Conservation (phyloP, 306 rosid genomes). For the Rubus parviflorus region DNA sequence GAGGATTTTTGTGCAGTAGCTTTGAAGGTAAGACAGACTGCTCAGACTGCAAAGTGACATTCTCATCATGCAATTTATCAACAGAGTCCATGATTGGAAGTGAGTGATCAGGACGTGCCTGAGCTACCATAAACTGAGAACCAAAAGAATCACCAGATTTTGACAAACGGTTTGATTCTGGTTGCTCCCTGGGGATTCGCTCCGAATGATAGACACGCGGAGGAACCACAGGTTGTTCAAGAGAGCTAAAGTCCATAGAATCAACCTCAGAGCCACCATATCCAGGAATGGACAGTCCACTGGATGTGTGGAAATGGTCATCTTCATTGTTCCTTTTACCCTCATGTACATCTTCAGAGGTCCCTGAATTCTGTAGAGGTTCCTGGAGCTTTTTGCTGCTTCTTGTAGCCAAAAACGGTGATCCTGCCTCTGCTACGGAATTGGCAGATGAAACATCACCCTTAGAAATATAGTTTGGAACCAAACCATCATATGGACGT, state of each 20-base stretch:
- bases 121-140: slow-evolving; percentile 49
- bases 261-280: slow-evolving; percentile 35
- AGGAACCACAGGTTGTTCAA: slow-evolving; percentile 47
- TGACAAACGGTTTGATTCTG: slow-evolving; percentile 56
- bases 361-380: slow-evolving; percentile 19
- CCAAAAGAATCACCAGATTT: slow-evolving; percentile 59
- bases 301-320: slow-evolving; percentile 20
- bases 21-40: slow-evolving; percentile 35
- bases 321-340: slow-evolving; percentile 29
- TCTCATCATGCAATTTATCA: slow-evolving; percentile 40
- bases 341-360: slow-evolving; percentile 30
- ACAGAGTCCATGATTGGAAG: slow-evolving; percentile 34
- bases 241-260: slow-evolving; percentile 39
- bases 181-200: slow-evolving; percentile 60
- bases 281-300: slow-evolving; percentile 30
- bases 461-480: slow-evolving; percentile 26
- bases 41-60: slow-evolving; percentile 33
- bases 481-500: slow-evolving; percentile 28
- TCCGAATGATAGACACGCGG: slow-evolving; percentile 56
- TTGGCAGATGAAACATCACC: slow-evolving; percentile 27
- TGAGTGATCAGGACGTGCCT: slow-evolving; percentile 43
- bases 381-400: slow-evolving; percentile 39
- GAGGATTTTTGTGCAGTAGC: slow-evolving; percentile 22
- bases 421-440: slow-evolving; percentile 31
- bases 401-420: slow-evolving; percentile 28